A percentile compares a stretch with the other conserved stretches of the same genome.
Conservation (phyloP, 2,329 filamentous ascomycete genomes). For the Myrmaecium sp. region DNA sequence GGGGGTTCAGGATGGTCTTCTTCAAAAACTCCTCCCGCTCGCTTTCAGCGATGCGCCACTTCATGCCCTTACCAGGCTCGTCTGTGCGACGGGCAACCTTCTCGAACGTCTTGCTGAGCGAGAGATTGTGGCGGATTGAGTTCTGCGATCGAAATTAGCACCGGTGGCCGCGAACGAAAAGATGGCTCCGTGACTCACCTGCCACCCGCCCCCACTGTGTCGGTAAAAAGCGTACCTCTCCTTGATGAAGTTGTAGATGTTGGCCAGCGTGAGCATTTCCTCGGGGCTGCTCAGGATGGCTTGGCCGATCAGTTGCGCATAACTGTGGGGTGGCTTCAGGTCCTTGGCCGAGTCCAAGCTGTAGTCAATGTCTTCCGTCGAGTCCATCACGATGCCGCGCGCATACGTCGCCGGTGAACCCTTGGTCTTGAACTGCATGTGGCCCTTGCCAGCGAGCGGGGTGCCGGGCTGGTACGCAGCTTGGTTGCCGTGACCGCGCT, state of each 20-base stretch:
- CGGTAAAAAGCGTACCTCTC: constrained; percentile 87
- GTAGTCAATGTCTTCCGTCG: constrained; percentile 48
- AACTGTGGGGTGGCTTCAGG: constrained; percentile 90
- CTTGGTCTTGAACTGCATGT: constrained; percentile 18
- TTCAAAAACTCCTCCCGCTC: constrained; percentile 76
- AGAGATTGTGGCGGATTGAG: constrained; percentile 91
- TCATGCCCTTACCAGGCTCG: constrained; percentile 97
- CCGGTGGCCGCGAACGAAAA: neutral
- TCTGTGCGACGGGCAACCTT: constrained; percentile 86
- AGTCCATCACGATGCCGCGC: constrained; percentile 34
- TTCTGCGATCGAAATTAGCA: constrained; percentile 39
- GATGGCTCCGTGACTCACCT: constrained; percentile 39
- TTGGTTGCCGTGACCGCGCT: constrained; percentile 11
- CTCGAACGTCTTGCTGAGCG: constrained; percentile 83
- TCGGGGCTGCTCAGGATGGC: constrained; percentile 78
- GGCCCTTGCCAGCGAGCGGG: constrained; percentile 11
- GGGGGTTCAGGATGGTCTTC: constrained; percentile 34
- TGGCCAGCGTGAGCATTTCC: constrained; percentile 76
- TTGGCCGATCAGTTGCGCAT: constrained; percentile 92
- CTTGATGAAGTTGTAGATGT: constrained; percentile 89
- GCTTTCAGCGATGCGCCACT: constrained; percentile 85
- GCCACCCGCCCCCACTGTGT: constrained; percentile 75
- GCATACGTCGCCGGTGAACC: constrained; percentile 31
- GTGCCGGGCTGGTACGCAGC: neutral
- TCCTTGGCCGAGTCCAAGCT: constrained; percentile 74